Conservation (phyloP, 2,329 filamentous ascomycete genomes). For the Beauveria medogensis region DNA sequence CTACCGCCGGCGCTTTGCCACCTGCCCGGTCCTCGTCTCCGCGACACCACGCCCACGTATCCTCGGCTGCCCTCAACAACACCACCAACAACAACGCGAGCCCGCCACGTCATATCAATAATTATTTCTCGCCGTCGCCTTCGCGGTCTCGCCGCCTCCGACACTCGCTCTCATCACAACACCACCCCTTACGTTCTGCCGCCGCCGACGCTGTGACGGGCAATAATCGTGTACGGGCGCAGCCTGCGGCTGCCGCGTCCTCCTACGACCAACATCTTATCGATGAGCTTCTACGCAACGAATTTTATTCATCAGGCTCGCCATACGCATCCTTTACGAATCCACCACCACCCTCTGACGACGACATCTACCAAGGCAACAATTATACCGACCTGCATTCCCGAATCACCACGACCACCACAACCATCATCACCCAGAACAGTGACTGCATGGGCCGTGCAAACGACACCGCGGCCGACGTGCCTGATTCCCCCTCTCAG, state of each 20-base stretch:
- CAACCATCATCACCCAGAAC: not conserved
- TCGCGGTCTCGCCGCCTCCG: not conserved
- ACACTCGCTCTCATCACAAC: not conserved
- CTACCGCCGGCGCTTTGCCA: constrained; percentile 12
- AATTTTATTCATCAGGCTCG: constrained; percentile 26
- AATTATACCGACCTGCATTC: not conserved
- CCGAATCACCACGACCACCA: not conserved
- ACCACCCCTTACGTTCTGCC: not conserved
- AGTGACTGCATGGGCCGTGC: not conserved
- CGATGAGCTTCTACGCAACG: constrained; percentile 19
- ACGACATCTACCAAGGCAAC: constrained; percentile 11
- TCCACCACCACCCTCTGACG: not conserved
- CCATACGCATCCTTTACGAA: constrained; percentile 24
- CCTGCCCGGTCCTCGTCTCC: constrained; percentile 14
- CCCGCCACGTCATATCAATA: constrained; percentile 1
- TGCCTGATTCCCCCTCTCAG: constrained; percentile 11
- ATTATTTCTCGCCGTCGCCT: not conserved
- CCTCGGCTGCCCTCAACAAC: not conserved
- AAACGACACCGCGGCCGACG: not conserved
- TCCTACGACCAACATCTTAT: constrained; percentile 19
- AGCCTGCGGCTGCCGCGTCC: not conserved
- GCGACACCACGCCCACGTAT: constrained; percentile 7
- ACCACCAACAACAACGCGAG: not conserved
- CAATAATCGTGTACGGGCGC: not conserved
- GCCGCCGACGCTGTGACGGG: not conserved